phyloP scores from a whole-genome alignment of 225 moss, liverwort and hornwort genomes.

The Ulota crispa region DNA sequence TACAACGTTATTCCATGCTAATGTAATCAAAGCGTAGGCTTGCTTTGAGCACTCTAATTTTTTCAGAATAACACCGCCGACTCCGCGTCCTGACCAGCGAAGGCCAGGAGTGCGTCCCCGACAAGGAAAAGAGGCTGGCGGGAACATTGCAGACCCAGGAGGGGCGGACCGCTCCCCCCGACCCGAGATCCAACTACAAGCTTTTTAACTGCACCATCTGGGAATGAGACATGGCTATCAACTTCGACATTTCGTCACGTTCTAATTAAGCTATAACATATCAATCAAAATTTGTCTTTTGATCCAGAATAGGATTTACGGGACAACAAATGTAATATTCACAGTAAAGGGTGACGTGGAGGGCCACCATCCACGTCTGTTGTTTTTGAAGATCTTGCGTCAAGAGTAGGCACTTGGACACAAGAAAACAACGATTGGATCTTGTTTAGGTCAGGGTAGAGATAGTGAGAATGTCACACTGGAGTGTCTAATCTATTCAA shows the following conservation, averaged over 20 bases:
- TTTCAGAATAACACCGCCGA: constrained; percentile 51
- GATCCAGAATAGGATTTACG: neutral
- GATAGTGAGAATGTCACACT: neutral
- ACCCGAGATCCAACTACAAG: too few relatives aligned
- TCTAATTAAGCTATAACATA: neutral
- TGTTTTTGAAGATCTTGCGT: too few relatives aligned
- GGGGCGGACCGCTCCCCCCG: too few relatives aligned
- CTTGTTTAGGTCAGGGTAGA: too few relatives aligned
- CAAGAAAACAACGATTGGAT: neutral
- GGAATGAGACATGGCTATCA: neutral
- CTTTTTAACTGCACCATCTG: neutral
- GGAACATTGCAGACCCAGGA: too few relatives aligned
- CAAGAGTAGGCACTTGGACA: neutral
- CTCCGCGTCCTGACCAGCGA: constrained; percentile 30
- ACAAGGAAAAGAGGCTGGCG: neutral
- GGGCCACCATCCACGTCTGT: neutral
- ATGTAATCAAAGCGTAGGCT: constrained; percentile 57
- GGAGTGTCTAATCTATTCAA: neutral
- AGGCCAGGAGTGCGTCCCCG: constrained; percentile 6
- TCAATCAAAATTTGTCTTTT: neutral
- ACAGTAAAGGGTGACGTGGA: neutral
- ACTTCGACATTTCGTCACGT: neutral
- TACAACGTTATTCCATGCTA: constrained; percentile 41
- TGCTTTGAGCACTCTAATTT: constrained; percentile 68
- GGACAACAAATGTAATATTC: neutral